Evolutionary conservation across 75 land plant genomes (phyloP).

Genomic region (Cunninghamia lanceolata): DNA sequence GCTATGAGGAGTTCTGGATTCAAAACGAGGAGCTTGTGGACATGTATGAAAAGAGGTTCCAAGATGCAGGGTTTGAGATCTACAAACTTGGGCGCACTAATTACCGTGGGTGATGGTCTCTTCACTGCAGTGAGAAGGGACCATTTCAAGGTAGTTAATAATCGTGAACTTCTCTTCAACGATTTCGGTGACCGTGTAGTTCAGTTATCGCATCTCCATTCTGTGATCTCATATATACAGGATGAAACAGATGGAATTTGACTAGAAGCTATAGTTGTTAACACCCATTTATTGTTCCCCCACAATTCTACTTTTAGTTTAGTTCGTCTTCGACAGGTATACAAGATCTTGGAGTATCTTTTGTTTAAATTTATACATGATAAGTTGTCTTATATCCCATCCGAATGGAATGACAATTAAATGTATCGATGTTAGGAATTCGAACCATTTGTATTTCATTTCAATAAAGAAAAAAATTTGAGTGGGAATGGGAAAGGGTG

Average conservation of each 20-base stretch:
- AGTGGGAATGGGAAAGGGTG: too few relatives aligned
- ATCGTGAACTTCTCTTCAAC: slow-evolving; percentile 15
- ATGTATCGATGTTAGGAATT: too few relatives aligned
- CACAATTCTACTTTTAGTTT: slow-evolving; percentile 21
- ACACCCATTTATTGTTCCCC: slow-evolving; percentile 27
- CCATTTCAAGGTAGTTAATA: slow-evolving; percentile 15
- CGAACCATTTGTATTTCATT: too few relatives aligned
- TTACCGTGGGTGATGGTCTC: slow-evolving; percentile 65
- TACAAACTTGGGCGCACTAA: slow-evolving; percentile 75
- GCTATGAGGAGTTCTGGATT: slow-evolving; percentile 90
- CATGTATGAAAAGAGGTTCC: slow-evolving; percentile 63
- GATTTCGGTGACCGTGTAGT: slow-evolving; percentile 29
- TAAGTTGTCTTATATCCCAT: too few relatives aligned
- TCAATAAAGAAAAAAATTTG: too few relatives aligned
- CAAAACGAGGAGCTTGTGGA: slow-evolving; percentile 75
- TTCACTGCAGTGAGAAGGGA: slow-evolving; percentile 29
- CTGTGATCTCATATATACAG: background rate
- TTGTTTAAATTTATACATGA: too few relatives aligned
- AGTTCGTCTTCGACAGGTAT: slow-evolving; percentile 23
- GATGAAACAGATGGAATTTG: background rate
- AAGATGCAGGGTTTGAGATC: slow-evolving; percentile 49
- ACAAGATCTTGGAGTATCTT: too few relatives aligned
- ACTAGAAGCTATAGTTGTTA: slow-evolving; percentile 16
- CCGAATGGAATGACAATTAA: too few relatives aligned
- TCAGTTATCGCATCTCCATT: slow-evolving; percentile 21